phyloP scores from a whole-genome alignment of 192 early-diverging fungal species.

The Dimargaris xerosporica region DNA sequence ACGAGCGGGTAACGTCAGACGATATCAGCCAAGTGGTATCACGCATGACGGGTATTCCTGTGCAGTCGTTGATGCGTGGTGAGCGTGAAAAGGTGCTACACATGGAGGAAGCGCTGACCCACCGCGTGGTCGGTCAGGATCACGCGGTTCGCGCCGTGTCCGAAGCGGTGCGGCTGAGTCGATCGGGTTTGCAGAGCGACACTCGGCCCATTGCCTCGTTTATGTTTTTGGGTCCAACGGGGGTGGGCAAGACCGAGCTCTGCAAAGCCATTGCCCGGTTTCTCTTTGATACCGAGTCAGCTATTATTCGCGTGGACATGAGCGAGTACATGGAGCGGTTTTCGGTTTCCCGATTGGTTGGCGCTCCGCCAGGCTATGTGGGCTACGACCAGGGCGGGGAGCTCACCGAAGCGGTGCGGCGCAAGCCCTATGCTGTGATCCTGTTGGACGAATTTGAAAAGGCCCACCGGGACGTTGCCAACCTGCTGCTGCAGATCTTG shows the following conservation, averaged over 20 bases:
- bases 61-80: slow-evolving; percentile 46
- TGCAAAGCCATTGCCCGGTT: slow-evolving; percentile 63
- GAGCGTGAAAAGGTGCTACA: slow-evolving; percentile 61
- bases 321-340: slow-evolving; percentile 63
- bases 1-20: slow-evolving; percentile 66
- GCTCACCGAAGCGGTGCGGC: slow-evolving; percentile 60
- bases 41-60: slow-evolving; percentile 66
- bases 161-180: slow-evolving; percentile 77
- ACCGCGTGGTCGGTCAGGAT: slow-evolving; percentile 85
- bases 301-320: slow-evolving; percentile 67
- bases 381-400: slow-evolving; percentile 67
- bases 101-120: slow-evolving; percentile 53
- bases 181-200: slow-evolving; percentile 51
- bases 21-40: slow-evolving; percentile 61
- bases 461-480: slow-evolving; percentile 75
- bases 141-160: slow-evolving; percentile 80
- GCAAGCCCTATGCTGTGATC: slow-evolving; percentile 63
- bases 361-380: slow-evolving; percentile 66
- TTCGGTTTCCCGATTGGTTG: slow-evolving; percentile 53
- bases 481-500: slow-evolving; percentile 84
- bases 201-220: slow-evolving; percentile 76
- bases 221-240: slow-evolving; percentile 73
- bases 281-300: slow-evolving; percentile 55
- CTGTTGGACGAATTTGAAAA: slow-evolving; percentile 75
- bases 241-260: slow-evolving; percentile 67